These are phyloP conservation scores for Russula earlei DNA, from an alignment of 768 basidiomycete species.

Conservation along the genomic window DNA sequence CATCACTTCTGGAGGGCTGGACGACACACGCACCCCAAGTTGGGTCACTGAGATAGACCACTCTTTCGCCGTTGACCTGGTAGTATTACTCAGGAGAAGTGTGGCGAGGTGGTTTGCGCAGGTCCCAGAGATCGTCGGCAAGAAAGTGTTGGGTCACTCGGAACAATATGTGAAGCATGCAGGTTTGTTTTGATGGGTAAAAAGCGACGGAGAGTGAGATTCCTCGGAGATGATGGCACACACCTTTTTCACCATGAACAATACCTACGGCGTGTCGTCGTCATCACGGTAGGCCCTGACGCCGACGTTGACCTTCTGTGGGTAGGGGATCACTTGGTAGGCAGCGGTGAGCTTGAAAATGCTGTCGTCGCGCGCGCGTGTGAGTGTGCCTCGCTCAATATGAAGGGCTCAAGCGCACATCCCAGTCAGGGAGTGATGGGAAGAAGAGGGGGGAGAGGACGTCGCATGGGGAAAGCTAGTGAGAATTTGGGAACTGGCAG, in stretches of 20 bases:
- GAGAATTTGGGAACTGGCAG: no score
- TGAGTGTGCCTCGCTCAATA: no score
- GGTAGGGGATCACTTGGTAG: no score
- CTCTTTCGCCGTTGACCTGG: slow-evolving; percentile 52
- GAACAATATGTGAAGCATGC: slow-evolving; percentile 64
- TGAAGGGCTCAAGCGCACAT: background rate
- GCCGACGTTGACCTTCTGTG: background rate
- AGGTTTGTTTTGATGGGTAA: no score
- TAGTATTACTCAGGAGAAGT: slow-evolving; percentile 81
- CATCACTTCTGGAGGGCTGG: background rate
- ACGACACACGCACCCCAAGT: slow-evolving; percentile 71
- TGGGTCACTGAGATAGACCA: slow-evolving; percentile 80
- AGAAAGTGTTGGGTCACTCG: slow-evolving; percentile 65
- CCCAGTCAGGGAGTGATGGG: no score
- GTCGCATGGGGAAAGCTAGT: no score
- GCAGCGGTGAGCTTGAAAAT: no score
- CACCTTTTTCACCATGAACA: slow-evolving; percentile 91
- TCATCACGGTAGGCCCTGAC: slow-evolving; percentile 92
- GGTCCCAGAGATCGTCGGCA: slow-evolving; percentile 93
- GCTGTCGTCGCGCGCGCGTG: no score
- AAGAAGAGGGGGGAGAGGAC: no score
- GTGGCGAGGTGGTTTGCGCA: slow-evolving; percentile 93
- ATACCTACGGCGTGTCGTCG: slow-evolving; percentile 80
- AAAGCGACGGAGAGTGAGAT: no score
- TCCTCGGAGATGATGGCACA: slow-evolving; percentile 29